Conservation (phyloP, 2,329 filamentous ascomycete species). For the Moelleriella libera region DNA sequence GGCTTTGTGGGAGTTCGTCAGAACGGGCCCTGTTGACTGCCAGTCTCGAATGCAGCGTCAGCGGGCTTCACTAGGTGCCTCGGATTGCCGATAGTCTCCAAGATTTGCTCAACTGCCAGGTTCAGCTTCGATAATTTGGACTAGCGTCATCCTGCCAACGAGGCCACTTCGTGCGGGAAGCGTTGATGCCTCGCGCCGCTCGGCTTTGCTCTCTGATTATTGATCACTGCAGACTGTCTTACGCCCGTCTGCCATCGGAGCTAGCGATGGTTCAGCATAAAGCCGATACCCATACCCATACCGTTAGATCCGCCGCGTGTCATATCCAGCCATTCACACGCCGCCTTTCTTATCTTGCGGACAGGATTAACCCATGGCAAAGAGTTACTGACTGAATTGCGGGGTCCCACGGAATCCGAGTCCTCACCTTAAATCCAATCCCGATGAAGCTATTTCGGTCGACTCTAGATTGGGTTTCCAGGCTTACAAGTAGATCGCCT, state of each 20-base stretch:
- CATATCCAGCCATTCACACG: neutral
- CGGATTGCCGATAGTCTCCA: no score
- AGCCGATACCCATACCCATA: neutral
- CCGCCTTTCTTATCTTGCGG: neutral
- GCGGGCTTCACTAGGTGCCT: no score
- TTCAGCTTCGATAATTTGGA: no score
- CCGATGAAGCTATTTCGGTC: neutral
- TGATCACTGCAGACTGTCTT: neutral
- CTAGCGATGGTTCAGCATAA: neutral
- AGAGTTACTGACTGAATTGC: neutral
- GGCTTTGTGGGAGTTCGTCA: no score
- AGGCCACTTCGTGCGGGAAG: no score
- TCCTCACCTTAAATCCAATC: neutral
- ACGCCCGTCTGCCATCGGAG: neutral
- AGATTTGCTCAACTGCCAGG: no score
- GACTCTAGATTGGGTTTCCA: neutral
- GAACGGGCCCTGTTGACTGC: no score
- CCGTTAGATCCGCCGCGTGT: neutral
- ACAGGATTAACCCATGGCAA: neutral
- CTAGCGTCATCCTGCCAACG: no score
- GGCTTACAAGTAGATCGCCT: neutral
- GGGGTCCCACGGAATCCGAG: neutral
- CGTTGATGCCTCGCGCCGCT: no score
- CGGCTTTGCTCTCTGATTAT: no score
- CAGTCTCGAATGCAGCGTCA: no score